Evolutionary conservation across 225 moss, liverwort and hornwort species (phyloP).

Genomic region (Marchantia paleacea): DNA sequence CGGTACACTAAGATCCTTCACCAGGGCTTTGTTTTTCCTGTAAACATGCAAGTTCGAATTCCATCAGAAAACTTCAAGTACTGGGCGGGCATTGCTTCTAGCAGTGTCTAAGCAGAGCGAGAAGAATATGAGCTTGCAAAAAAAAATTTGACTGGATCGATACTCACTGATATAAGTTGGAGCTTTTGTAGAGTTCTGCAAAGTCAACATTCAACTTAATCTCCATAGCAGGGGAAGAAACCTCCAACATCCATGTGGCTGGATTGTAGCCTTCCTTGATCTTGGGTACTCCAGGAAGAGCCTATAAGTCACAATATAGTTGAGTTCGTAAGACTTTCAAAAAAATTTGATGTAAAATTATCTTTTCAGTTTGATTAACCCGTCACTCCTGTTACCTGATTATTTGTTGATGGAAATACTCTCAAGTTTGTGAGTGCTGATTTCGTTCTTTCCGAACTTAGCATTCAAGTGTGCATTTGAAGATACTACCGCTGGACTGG

Average conservation of each 20-base stretch:
- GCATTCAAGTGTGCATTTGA: neutral
- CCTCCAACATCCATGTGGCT: constrained; percentile 91
- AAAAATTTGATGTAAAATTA: neutral
- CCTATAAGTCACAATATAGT: constrained; percentile 29
- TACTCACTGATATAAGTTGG: constrained; percentile 55
- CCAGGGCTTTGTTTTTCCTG: constrained; percentile 71
- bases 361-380: neutral
- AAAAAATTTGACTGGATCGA: neutral
- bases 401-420: no score
- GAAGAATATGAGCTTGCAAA: neutral
- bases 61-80: neutral
- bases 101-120: neutral
- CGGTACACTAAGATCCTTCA: constrained; percentile 55
- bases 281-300: constrained; percentile 63
- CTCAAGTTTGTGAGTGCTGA: neutral
- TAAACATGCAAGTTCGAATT: neutral
- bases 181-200: constrained; percentile 58
- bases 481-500: neutral
- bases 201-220: constrained; percentile 62
- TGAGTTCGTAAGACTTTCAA: neutral
- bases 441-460: neutral
- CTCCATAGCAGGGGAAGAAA: constrained; percentile 54
- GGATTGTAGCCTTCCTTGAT: constrained; percentile 84
- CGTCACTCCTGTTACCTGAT: neutral
- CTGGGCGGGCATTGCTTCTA: neutral